phyloP scores from a whole-genome alignment of 345 rosid species.

The Salix udensis region DNA sequence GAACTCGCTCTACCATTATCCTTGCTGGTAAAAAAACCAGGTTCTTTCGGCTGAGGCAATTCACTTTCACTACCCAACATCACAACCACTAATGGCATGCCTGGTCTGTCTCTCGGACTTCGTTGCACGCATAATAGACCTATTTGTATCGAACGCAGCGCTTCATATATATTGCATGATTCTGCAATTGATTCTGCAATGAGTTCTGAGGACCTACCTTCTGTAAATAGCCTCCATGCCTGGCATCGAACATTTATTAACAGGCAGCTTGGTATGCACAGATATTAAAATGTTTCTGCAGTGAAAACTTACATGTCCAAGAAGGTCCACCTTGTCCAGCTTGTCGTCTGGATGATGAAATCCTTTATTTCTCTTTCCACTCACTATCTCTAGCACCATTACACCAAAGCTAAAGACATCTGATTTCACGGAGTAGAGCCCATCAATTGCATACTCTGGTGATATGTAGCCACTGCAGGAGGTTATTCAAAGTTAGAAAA shows the following conservation, averaged over 20 bases:
- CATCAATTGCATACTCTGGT: conserved; percentile 16
- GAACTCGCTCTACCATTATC: background rate
- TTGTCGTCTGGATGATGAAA: background rate
- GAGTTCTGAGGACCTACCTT: background rate
- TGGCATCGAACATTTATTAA: background rate
- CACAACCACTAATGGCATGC: background rate
- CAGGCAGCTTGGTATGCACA: background rate
- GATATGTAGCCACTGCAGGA: conserved; percentile 7
- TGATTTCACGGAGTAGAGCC: conserved; percentile 9
- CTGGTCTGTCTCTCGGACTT: background rate
- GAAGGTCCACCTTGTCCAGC: conserved; percentile 8
- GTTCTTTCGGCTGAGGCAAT: conserved; percentile 4
- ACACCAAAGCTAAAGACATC: conserved; percentile 16
- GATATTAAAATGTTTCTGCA: background rate
- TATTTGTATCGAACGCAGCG: background rate
- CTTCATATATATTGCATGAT: background rate
- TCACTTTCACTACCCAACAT: background rate
- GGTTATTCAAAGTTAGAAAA: background rate
- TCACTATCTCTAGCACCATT: conserved; percentile 2
- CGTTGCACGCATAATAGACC: conserved; percentile 1
- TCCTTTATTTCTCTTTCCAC: conserved; percentile 13
- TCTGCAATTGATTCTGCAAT: background rate
- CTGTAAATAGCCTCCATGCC: conserved; percentile 1
- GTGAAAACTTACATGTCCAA: conserved; percentile 8
- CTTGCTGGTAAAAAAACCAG: background rate